Evolutionary conservation across 169 alveolate species (phyloP), one percentile per base, ranked within the genome.

Genomic region (Plasmodium gaboni): DNA sequence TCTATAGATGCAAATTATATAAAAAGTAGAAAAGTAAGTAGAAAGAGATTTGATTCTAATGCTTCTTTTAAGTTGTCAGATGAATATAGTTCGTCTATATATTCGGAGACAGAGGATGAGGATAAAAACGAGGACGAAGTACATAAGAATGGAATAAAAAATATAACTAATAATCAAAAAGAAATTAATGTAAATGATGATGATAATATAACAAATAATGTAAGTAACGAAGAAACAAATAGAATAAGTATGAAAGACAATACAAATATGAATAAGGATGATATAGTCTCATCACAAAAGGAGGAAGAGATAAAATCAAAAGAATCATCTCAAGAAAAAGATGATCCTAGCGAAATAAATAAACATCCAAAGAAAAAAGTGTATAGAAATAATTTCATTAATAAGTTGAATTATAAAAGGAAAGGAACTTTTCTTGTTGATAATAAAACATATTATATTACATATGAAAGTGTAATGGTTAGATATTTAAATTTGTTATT

Each of bases 71-170:
- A 68, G 5, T 38, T 78, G 15, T 65, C 73, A 15, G 89, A 78
- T 38, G 89, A 78, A 2, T 78, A 59, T 44, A 78, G 76, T 44
- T 78, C 89, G 4, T 78, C 89, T 4, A 70, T 78, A 13, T 78
- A 69, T 15, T 78, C 89, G 12, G 89, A 78, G 32, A 64, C 89
- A 42, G 89, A 78, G 15, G 67, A 15, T 17, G 89, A 78, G 38
- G 59, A 15, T 5, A 6, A 19, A 2, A 22, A 17, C n/a, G 69
- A 64, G 6, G 53, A 64, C 15, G 22, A 19, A 15, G 63, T 32
- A 15, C 28, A 46, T 24, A 69, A 38, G 32, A 24, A 32, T 22
- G 38, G 7, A n/a, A 8, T 9, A 60, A 26, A 1, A 15, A 26
- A 26, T 9, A 60, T 17, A 13, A 15, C n/a, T 9, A 15, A 12